Base-by-base conservation (phyloP, 208 protist genomes). In the Crithidia fasciculata region DNA sequence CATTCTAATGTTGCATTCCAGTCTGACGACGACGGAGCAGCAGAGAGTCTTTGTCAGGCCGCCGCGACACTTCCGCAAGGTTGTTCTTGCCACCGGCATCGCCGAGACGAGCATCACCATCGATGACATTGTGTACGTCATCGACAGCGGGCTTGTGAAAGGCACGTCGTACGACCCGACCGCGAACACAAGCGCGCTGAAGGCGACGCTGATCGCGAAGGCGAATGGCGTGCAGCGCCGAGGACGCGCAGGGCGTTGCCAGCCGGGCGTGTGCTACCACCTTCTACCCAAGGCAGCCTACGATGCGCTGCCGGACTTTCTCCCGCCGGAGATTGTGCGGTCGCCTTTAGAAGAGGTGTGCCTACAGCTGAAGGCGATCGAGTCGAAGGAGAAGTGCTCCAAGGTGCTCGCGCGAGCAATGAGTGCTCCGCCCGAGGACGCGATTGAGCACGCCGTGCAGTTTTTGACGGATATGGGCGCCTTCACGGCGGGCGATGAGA, bases 31-130 rank as follows among this genome's bases (percentile, higher is more conserved):
- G 37, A 82, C 93, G 44, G 85, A 95, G 41, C 97, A 98, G 82
- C 84, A 90, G 72, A 88, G 92, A 47, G 96, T 98, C 2, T 99
- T 99, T 81, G 74, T 85, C 3, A 86, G 84, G 36, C 80, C 96
- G 13, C 93, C 94, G 37, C 68, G 74, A 57, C 66, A 85, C 28
- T 89, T 80, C 62, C 79, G 94, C 40, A 98, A 99, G 80, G 84
- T 99, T 10, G 92, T 99, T 36, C 84, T 99, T 43, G 89, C 97
- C 45, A 99, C 97, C 18, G 99, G 98, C 68, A 99, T 99, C 64
- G 98, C 98, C 16, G 98, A 99, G 81, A 98, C 97, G 9, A 97
- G 91, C 66, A 93, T 99, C 58, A 99, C 98, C 0, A 98, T 99
- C 65, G 94, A 98, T 82, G 95, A 97, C 60, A 88, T 98, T 75